Evolutionary conservation across 2,329 filamentous ascomycete species (phyloP).

Genomic region (Fusarium austroafricanum): DNA sequence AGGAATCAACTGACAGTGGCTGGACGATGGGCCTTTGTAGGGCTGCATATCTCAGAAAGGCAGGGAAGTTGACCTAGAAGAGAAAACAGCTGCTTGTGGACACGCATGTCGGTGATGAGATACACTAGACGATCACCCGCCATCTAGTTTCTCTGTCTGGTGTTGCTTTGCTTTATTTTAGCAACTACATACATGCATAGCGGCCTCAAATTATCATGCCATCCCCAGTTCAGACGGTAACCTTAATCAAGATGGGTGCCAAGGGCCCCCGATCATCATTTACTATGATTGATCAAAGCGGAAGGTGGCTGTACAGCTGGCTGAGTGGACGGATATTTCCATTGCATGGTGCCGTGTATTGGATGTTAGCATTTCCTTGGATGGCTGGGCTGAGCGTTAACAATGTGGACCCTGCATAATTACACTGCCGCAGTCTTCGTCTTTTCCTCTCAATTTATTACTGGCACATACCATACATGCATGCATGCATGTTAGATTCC

Average conservation of each 20-base stretch:
- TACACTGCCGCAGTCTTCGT: slow-evolving; percentile 27
- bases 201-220: slow-evolving; percentile 7
- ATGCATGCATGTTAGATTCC: neutral
- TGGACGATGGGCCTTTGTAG: slow-evolving; percentile 10
- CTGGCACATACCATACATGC: neutral
- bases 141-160: neutral
- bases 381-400: slow-evolving; percentile 13
- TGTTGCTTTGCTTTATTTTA: slow-evolving; percentile 3
- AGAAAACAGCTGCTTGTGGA: neutral
- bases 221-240: neutral
- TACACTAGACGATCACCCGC: neutral
- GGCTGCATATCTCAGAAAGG: slow-evolving; percentile 27
- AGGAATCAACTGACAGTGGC: slow-evolving; percentile 17
- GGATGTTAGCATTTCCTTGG: slow-evolving; percentile 19
- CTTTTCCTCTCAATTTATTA: slow-evolving; percentile 10
- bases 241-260: slow-evolving; percentile 12
- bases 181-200: neutral
- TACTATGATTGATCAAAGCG: neutral
- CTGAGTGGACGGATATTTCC: slow-evolving; percentile 25
- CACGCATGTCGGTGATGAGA: neutral
- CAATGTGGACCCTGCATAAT: slow-evolving; percentile 19
- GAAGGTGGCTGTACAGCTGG: slow-evolving; percentile 33
- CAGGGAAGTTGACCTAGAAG: neutral
- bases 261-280: neutral
- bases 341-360: slow-evolving; percentile 13